Evolutionary conservation across 1,284 basidiomycete species (phyloP), one percentile per base, ranked within the genome.

Genomic region (Ustilago bromivora): DNA sequence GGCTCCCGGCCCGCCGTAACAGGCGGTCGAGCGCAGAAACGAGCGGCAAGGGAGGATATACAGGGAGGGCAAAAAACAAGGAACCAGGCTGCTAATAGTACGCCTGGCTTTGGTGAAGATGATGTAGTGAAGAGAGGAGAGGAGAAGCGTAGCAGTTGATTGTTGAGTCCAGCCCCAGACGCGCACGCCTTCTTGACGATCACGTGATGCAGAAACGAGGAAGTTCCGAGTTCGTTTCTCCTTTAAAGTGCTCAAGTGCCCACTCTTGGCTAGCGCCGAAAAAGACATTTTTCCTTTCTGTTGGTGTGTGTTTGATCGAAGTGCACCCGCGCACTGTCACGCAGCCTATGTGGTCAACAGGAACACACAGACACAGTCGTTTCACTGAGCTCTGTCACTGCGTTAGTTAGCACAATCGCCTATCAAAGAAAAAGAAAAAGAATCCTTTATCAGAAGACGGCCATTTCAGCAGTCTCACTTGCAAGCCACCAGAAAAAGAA

Each of bases 401-500:
- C 34, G 13, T 52, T 34, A 34, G 43, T 46, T 19, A 46, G 43
- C 43, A 46, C 43, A 46, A 19, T 46, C 19, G 43, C 43, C 43
- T 46, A 19, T 46, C n/a, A 4, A 46, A 46, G 19, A 46, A 46
- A 8, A 46, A 41, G 17, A 41, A 46, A 43, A 28, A 28, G 23
- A 28, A 28, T 28, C 23, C 23, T 41, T 8, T 41, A 17, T 46
- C 43, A 46, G 17, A 19, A 46, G 43, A 5, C 43, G 9, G 43
- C n/a, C 43, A 19, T 19, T 19, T 46, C 43, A 46, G 43, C 43
- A 46, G 43, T 46, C 43, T 19, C 43, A 19, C 43, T 19, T n/a
- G n/a, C n/a, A 52, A 34, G 51, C 43, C 36, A n/a, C 47, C n/a
- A 28, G n/a, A 23, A 46, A 46, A 43, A 17, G 19, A 56, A 62